Evolutionary conservation across 345 rosid genomes (phyloP).

Genomic region (Eucalyptus regnans): DNA sequence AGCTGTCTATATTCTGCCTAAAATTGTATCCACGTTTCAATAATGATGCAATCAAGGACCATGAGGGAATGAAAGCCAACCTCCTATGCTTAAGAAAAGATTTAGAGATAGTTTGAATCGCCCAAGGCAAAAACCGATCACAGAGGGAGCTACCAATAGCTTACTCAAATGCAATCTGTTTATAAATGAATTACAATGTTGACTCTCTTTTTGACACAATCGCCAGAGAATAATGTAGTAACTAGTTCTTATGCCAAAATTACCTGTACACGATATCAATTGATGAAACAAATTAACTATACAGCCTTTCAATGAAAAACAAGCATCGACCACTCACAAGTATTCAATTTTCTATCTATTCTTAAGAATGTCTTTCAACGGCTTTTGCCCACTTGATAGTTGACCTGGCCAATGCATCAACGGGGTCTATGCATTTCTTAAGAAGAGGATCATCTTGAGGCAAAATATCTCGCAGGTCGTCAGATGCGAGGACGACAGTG

Average conservation of each 20-base stretch:
- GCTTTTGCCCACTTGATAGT: conserved; percentile 28
- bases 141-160: not conserved
- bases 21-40: not conserved
- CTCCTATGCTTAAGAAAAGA: not conserved
- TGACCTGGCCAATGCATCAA: conserved; percentile 29
- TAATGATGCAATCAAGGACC: not conserved
- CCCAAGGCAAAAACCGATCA: not conserved
- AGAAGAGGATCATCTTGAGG: conserved; percentile 42
- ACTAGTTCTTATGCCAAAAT: not conserved
- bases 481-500: conserved; percentile 23
- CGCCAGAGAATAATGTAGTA: not conserved
- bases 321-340: not conserved
- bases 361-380: conserved; percentile 3
- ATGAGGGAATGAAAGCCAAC: not conserved
- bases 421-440: conserved; percentile 31
- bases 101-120: not conserved
- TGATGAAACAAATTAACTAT: not conserved
- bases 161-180: not conserved
- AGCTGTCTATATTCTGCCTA: not conserved
- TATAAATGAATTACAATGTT: not conserved
- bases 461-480: conserved; percentile 17
- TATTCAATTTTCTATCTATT: not conserved
- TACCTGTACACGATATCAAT: not conserved
- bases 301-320: not conserved
- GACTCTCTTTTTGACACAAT: not conserved